phyloP scores from a whole-genome alignment of 805 yeast species.

The Ascoidea asiatica region DNA sequence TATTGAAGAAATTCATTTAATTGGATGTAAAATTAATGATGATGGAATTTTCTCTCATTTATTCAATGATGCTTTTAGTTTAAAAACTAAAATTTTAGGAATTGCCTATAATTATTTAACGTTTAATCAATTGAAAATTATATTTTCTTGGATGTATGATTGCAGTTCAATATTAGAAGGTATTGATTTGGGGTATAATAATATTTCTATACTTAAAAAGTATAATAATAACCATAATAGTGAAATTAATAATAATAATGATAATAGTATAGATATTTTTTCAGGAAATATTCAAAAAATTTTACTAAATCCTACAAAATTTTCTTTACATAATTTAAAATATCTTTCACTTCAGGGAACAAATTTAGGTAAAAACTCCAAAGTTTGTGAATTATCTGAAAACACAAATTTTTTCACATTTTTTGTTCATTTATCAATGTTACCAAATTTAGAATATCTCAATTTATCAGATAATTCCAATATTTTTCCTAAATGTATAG shows the following conservation, averaged over 20 bases:
- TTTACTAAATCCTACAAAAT: too few relatives aligned
- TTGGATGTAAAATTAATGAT: slow-evolving; percentile 59
- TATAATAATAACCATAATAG: slow-evolving; percentile 23
- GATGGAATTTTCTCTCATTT: slow-evolving; percentile 42
- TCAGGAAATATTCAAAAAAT: slow-evolving; percentile 2
- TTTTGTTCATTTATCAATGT: slow-evolving; percentile 33
- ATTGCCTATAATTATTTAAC: slow-evolving; percentile 65
- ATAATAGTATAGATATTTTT: slow-evolving; percentile 2
- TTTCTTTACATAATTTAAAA: too few relatives aligned
- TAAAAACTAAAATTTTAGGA: slow-evolving; percentile 52
- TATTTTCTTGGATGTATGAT: slow-evolving; percentile 45
- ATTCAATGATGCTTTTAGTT: slow-evolving; percentile 46
- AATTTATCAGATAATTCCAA: slow-evolving; percentile 69
- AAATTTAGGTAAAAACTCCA: background rate
- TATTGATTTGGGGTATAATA: slow-evolving; percentile 75
- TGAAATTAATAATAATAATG: slow-evolving; percentile 13
- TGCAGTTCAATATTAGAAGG: slow-evolving; percentile 38
- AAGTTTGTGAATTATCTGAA: background rate
- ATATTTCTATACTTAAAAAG: slow-evolving; percentile 38
- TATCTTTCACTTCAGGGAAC: slow-evolving; percentile 7
- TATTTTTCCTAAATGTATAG: too few relatives aligned
- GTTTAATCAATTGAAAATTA: slow-evolving; percentile 37
- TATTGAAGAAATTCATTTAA: slow-evolving; percentile 64
- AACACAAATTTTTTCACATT: slow-evolving; percentile 13
- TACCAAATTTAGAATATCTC: slow-evolving; percentile 50